Base-by-base conservation (phyloP, 306 rosid species). In the Prunus mongolica region DNA sequence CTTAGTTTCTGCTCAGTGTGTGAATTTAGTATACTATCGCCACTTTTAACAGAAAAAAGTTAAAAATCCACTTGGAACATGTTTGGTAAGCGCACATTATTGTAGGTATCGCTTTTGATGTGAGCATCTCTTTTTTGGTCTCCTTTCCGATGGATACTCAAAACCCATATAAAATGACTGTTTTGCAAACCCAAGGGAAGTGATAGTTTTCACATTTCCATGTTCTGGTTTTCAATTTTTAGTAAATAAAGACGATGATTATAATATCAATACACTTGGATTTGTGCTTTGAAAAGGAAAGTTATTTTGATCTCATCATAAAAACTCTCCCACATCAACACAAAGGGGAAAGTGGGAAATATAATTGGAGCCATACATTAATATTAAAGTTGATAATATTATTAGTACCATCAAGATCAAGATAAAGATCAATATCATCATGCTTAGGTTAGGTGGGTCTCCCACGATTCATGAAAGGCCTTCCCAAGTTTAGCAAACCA, bases 1-100 rank as follows among this genome's bases (percentile, higher is more conserved):
- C 0, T 0, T 6, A 38, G 8, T 1, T 1, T 38, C 9, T 7
- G 9, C 1, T 0, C 0, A 1, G 2, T 38, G 2, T 38, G 2
- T 38, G 9, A 38, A 7, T 38, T 38, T 38, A 38, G 10, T 1
- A 1, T 38, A 38, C 0, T 7, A 38, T 38, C 2, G 2, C 44
- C 9, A 38, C 44, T 38, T 0, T 38, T 6, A 32, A 32, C 7
- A 32, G 0, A 38, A 38, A 38, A 38, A 38, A 14, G 57, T 52
- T 52, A 2, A 5, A 16, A 52, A 32, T 65, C 8, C 20, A 15
- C 11, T 62, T 62, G 14, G 32, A 2, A 34, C 49, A 9, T 34
- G 3, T 19, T 65, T 34, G 47, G 50, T 30, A 18, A 30, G 67
- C 34, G 8, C 69, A 65, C 19, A 65, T 19, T 65, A 34, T 9